Evolutionary conservation across 495 filamentous ascomycete species (phyloP).

Genomic region (Penicillium goetzii): DNA sequence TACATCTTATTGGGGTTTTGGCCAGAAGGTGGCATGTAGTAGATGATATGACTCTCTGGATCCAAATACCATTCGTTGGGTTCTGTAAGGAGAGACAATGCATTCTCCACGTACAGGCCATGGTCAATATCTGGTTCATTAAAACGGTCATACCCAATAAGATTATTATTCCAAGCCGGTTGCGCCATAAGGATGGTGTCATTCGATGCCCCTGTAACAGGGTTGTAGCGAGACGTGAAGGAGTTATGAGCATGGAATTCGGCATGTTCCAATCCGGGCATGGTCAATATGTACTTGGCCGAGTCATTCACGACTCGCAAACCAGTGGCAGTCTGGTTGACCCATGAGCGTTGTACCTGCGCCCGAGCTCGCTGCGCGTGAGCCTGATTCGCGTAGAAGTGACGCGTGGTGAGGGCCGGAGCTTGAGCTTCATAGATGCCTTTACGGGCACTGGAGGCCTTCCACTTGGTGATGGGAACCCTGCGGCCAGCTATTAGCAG

Average conservation of each 20-base stretch:
- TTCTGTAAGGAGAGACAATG: background rate
- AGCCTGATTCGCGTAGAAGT: background rate
- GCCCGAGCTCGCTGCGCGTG: background rate
- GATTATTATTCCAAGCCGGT: constrained; percentile 1
- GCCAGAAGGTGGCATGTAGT: constrained; percentile 1
- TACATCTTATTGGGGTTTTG: background rate
- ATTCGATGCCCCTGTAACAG: background rate
- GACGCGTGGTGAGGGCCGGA: background rate
- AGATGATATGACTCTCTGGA: constrained; percentile 1
- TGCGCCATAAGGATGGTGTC: background rate
- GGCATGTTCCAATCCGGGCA: background rate
- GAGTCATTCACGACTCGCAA: background rate
- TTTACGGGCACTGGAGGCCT: background rate
- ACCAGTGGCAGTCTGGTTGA: background rate
- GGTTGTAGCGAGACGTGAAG: background rate
- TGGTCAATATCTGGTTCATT: background rate
- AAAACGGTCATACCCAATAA: background rate
- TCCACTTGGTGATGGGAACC: background rate
- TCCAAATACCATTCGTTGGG: background rate
- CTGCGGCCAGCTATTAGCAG: background rate
- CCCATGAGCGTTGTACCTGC: background rate
- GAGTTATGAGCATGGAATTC: constrained; percentile 2
- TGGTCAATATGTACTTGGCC: background rate
- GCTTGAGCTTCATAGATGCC: constrained; percentile 2
- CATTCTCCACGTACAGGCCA: background rate